Percentiles rank a stretch among this genome's conserved stretches.
phyloP scores from a whole-genome alignment of 305 asterid genomes.

The Andrographis paniculata region DNA sequence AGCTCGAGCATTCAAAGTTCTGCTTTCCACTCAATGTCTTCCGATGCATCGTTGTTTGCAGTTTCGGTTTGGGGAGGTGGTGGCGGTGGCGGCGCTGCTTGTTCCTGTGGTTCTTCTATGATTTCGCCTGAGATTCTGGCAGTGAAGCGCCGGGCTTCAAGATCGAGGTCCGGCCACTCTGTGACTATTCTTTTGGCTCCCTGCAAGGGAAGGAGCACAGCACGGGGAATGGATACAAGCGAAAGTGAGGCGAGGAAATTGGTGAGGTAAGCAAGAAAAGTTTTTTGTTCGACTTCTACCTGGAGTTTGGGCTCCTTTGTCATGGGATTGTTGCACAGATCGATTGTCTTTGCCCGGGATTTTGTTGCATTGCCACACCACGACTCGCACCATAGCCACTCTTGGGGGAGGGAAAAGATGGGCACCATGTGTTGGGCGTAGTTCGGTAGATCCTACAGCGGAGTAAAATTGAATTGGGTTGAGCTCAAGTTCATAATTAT shows the following conservation, averaged over 20 bases:
- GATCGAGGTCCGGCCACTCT: slow-evolving; percentile 97
- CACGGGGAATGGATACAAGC: background rate
- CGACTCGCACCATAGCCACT: slow-evolving; percentile 99
- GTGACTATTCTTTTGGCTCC: slow-evolving; percentile 93
- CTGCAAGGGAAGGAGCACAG: slow-evolving; percentile 26
- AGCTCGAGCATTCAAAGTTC: slow-evolving; percentile 39
- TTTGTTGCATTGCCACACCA: slow-evolving; percentile 95
- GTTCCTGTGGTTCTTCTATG: slow-evolving; percentile 25
- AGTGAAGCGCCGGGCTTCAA: slow-evolving; percentile 76
- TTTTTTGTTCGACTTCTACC: no score
- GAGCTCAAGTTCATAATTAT: no score
- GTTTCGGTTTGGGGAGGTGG: slow-evolving; percentile 23
- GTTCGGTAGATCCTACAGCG: slow-evolving; percentile 95
- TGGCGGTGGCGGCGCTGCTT: slow-evolving; percentile 11
- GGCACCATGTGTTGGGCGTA: slow-evolving; percentile 97
- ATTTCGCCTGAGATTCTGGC: slow-evolving; percentile 64
- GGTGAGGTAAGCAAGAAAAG: no score
- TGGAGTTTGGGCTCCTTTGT: slow-evolving; percentile 98
- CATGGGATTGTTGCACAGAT: slow-evolving; percentile 98
- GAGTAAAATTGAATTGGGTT: no score
- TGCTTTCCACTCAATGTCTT: slow-evolving; percentile 65
- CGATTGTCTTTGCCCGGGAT: slow-evolving; percentile 90
- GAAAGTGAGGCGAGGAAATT: background rate
- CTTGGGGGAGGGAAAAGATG: slow-evolving; percentile 95
- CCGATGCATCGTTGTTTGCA: slow-evolving; percentile 19